Evolutionary conservation across 2,329 filamentous ascomycete species (phyloP).

Genomic region (Talaromyces sp.): DNA sequence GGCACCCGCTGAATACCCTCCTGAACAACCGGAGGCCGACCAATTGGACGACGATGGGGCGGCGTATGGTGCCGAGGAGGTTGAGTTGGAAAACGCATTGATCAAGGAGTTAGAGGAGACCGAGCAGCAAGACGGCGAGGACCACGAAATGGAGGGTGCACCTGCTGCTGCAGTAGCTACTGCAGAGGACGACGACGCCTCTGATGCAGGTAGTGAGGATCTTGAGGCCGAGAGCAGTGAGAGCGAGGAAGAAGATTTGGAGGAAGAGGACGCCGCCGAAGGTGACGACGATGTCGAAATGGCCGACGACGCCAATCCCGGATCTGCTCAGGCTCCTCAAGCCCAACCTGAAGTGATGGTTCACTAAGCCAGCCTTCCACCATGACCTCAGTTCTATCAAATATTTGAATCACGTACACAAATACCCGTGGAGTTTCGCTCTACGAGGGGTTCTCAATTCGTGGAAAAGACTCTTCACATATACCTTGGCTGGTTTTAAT

Average conservation of each 20-base stretch:
- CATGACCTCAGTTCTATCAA: slow-evolving; percentile 2
- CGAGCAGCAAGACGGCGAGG: slow-evolving; percentile 56
- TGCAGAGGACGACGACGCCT: slow-evolving; percentile 57
- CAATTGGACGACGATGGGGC: slow-evolving; percentile 75
- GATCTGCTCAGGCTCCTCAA: slow-evolving; percentile 28
- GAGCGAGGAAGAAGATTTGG: slow-evolving; percentile 66
- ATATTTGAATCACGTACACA: slow-evolving; percentile 13
- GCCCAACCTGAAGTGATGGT: slow-evolving; percentile 46
- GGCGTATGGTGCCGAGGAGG: slow-evolving; percentile 87
- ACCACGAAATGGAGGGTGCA: slow-evolving; percentile 74
- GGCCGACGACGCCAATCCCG: slow-evolving; percentile 50
- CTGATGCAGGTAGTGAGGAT: slow-evolving; percentile 74
- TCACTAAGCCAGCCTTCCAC: slow-evolving; percentile 32
- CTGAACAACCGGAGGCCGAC: slow-evolving; percentile 96
- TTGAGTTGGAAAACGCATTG: slow-evolving; percentile 65
- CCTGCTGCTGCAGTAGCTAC: slow-evolving; percentile 45
- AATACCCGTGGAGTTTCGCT: slow-evolving; percentile 16
- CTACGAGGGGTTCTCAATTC: slow-evolving; percentile 2
- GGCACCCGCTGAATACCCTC: slow-evolving; percentile 91
- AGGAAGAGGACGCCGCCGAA: slow-evolving; percentile 58
- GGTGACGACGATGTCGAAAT: slow-evolving; percentile 57
- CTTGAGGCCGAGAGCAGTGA: slow-evolving; percentile 74
- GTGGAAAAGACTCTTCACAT: slow-evolving; percentile 1
- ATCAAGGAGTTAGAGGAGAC: slow-evolving; percentile 51
- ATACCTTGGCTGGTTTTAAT: slow-evolving; percentile 2